These are phyloP conservation scores for Russula foetens DNA, from an alignment of 768 basidiomycete genomes.

Conservation along the genomic window DNA sequence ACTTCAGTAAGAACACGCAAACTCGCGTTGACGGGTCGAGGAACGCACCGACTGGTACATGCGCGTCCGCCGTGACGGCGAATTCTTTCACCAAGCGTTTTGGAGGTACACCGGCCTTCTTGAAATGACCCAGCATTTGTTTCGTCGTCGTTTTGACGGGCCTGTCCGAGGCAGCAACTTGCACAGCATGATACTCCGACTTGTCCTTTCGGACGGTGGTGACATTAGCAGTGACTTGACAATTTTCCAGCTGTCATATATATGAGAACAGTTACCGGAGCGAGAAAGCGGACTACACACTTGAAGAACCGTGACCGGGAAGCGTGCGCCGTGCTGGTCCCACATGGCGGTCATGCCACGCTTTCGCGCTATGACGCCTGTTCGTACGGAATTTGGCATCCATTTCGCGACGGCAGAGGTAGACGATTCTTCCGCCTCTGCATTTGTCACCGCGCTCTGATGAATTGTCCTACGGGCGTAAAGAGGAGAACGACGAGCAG, in stretches of 20 bases:
- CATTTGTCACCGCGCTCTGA: constrained; percentile 30
- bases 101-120: constrained; percentile 68
- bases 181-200: constrained; percentile 84
- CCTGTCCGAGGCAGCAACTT: constrained; percentile 79
- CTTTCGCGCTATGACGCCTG: constrained; percentile 90
- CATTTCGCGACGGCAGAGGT: constrained; percentile 44
- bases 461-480: constrained; percentile 37
- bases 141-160: constrained; percentile 62
- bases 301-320: constrained; percentile 93
- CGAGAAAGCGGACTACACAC: constrained; percentile 34
- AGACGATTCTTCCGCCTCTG: constrained; percentile 25
- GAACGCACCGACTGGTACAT: constrained; percentile 76
- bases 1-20: background rate
- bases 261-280: background rate
- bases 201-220: constrained; percentile 53
- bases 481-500: constrained; percentile 33
- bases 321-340: constrained; percentile 80
- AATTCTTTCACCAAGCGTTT: constrained; percentile 88
- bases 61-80: constrained; percentile 79
- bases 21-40: background rate
- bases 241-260: constrained; percentile 62
- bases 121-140: constrained; percentile 87
- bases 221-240: constrained; percentile 81
- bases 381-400: constrained; percentile 79
- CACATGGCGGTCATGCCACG: constrained; percentile 93